Evolutionary conservation across 257 asterid genomes (phyloP).

Genomic region (Penstemon barbatus): DNA sequence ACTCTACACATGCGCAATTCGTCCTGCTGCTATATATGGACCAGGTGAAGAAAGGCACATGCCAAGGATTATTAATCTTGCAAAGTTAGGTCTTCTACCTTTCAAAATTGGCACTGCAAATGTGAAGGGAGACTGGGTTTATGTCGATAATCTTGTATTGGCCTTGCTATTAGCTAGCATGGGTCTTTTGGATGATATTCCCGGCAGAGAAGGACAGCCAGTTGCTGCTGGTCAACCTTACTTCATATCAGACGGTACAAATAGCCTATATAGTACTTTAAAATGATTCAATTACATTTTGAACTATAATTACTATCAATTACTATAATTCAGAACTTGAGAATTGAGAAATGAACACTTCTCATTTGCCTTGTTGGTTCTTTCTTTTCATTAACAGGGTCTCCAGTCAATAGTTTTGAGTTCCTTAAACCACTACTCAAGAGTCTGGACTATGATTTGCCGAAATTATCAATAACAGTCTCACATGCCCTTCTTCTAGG

Average conservation of each 20-base stretch:
- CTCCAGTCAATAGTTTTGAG: slow-evolving; percentile 88
- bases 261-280: neutral
- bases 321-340: no score
- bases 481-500: slow-evolving; percentile 80
- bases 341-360: neutral
- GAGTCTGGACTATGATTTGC: slow-evolving; percentile 74
- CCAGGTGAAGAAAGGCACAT: slow-evolving; percentile 98
- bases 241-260: slow-evolving; percentile 91
- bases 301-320: neutral
- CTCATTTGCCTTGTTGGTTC: slow-evolving; percentile 1
- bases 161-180: slow-evolving; percentile 91
- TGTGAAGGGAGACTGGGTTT: slow-evolving; percentile 92
- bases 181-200: slow-evolving; percentile 92
- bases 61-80: slow-evolving; percentile 73
- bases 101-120: slow-evolving; percentile 60
- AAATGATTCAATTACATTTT: slow-evolving; percentile 6
- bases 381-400: slow-evolving; percentile 50
- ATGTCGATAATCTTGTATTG: slow-evolving; percentile 77
- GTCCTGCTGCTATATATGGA: slow-evolving; percentile 98
- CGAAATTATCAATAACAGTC: slow-evolving; percentile 60
- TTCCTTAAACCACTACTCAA: slow-evolving; percentile 70
- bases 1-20: slow-evolving; percentile 81
- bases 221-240: slow-evolving; percentile 93
- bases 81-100: slow-evolving; percentile 82
- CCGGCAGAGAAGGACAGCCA: slow-evolving; percentile 76